Evolutionary conservation across 2,329 filamentous ascomycete genomes (phyloP).

Genomic region (Fusarium pseudonygamai): DNA sequence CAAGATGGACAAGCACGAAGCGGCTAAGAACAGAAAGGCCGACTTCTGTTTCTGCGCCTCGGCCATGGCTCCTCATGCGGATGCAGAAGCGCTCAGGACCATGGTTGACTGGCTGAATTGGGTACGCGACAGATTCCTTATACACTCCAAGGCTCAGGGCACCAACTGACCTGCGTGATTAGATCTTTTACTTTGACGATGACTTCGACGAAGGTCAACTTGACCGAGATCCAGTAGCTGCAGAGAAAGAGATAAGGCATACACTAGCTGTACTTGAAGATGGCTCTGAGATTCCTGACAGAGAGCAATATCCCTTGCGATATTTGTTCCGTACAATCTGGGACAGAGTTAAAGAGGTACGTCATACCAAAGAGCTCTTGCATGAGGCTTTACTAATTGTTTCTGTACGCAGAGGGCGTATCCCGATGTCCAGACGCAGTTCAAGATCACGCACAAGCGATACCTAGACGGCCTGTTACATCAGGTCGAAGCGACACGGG

Average conservation of each 20-base stretch:
- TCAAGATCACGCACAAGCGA: background rate
- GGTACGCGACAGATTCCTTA: accelerated
- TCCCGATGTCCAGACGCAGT: background rate
- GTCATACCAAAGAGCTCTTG: accelerated
- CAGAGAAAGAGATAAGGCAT: background rate
- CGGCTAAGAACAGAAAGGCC: background rate
- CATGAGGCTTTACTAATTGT: accelerated
- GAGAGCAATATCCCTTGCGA: background rate
- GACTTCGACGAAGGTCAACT: background rate
- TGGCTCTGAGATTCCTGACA: background rate
- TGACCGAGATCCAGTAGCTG: background rate
- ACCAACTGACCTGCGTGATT: accelerated
- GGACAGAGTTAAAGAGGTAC: background rate
- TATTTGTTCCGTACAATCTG: background rate
- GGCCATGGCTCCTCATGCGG: background rate
- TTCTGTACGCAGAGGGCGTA: background rate
- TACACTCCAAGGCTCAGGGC: accelerated
- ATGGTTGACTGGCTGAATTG: background rate
- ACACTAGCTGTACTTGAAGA: background rate
- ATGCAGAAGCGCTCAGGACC: background rate
- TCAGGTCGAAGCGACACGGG: background rate
- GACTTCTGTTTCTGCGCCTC: background rate
- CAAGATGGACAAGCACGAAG: background rate
- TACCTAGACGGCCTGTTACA: background rate
- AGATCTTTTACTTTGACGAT: background rate